Percentiles rank a stretch among this genome's conserved stretches.
phyloP scores from a whole-genome alignment of 345 rosid species.

The Linum lewisii region DNA sequence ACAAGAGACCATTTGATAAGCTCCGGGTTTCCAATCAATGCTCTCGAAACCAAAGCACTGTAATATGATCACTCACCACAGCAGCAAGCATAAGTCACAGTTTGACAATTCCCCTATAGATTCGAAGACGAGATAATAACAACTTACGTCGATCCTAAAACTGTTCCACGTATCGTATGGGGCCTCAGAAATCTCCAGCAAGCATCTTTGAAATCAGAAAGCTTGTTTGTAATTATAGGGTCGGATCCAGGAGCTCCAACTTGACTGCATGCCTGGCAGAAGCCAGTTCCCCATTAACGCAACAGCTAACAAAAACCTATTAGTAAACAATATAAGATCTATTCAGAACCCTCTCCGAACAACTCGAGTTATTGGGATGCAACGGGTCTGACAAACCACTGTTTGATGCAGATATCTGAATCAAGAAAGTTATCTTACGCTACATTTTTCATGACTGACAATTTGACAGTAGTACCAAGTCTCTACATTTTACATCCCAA shows the following conservation, averaged over 20 bases:
- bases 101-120: constrained; percentile 1
- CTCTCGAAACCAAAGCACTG: constrained; percentile 91
- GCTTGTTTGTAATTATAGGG: constrained; percentile 37
- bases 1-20: constrained; percentile 76
- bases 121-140: not conserved
- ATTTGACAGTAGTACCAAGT: not conserved
- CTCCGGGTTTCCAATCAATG: constrained; percentile 69
- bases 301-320: constrained; percentile 4
- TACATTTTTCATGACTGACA: not conserved
- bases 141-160: constrained; percentile 67
- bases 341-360: no score
- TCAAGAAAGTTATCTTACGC: not conserved
- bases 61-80: constrained; percentile 3
- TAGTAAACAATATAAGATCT: no score
- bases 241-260: constrained; percentile 82
- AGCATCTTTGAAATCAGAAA: constrained; percentile 65
- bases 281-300: constrained; percentile 23
- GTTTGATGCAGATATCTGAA: not conserved
- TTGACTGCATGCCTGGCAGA: constrained; percentile 57
- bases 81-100: not conserved
- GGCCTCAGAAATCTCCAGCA: constrained; percentile 99
- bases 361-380: no score
- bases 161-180: constrained; percentile 92
- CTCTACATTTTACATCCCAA: no score
- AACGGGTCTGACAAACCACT: constrained; percentile 12